These are phyloP conservation scores for Russula olivacea DNA, from an alignment of 768 basidiomycete genomes.

Conservation along the genomic window DNA sequence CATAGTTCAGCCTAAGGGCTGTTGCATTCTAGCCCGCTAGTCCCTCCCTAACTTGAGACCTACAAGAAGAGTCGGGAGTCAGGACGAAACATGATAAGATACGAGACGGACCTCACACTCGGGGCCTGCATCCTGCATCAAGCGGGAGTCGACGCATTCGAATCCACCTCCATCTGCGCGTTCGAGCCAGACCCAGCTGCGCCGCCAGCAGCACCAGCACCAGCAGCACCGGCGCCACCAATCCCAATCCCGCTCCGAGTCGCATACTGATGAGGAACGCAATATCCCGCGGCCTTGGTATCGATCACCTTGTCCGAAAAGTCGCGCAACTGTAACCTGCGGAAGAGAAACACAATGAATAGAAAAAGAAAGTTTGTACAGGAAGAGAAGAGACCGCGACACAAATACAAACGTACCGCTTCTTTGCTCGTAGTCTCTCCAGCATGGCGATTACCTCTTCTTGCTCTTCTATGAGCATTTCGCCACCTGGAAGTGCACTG, in stretches of 20 bases:
- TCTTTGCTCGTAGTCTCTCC: slow-evolving; percentile 54
- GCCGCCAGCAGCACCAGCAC: background rate
- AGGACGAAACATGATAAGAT: background rate
- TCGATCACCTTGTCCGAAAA: slow-evolving; percentile 44
- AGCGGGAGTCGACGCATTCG: slow-evolving; percentile 64
- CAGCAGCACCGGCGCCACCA: too few relatives aligned
- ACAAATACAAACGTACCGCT: slow-evolving; percentile 44
- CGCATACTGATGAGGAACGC: slow-evolving; percentile 2
- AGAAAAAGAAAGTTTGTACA: too few relatives aligned
- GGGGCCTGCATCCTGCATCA: background rate
- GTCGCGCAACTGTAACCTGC: slow-evolving; percentile 48
- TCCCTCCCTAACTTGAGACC: background rate
- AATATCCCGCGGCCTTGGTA: slow-evolving; percentile 28
- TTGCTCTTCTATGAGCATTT: slow-evolving; percentile 62
- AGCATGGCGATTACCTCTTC: slow-evolving; percentile 67
- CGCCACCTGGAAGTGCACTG: slow-evolving; percentile 59
- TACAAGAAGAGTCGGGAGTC: background rate
- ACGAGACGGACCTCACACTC: background rate
- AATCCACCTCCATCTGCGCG: slow-evolving; percentile 62
- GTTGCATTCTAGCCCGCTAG: slow-evolving; percentile 31
- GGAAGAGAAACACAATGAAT: too few relatives aligned
- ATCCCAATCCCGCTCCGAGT: background rate
- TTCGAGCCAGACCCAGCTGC: slow-evolving; percentile 25
- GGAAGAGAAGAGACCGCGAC: too few relatives aligned
- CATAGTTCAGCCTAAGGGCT: background rate